A percentile compares a stretch with the other conserved stretches of the same genome.
phyloP scores from a whole-genome alignment of 78 protist species.

The Capsaspora owczarzaki region DNA sequence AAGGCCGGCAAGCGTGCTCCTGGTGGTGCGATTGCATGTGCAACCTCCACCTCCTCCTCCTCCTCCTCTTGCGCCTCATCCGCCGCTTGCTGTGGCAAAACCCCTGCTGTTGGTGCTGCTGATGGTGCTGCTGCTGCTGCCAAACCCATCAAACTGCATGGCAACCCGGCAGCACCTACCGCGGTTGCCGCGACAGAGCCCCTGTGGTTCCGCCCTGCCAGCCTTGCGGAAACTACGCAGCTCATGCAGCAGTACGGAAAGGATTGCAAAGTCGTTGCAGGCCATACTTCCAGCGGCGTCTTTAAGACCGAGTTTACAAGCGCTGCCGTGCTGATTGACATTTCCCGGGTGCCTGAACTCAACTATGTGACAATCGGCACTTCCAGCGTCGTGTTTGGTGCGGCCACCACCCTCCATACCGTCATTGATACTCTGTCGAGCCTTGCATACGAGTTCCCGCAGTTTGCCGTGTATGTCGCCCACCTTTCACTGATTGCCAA shows the following conservation, averaged over 20 bases:
- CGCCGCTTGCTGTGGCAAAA: too few relatives aligned
- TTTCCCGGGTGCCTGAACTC: conserved; percentile 12
- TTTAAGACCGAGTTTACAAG: background rate
- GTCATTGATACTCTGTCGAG: background rate
- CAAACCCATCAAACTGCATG: too few relatives aligned
- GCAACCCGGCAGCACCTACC: too few relatives aligned
- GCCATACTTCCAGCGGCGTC: conserved; percentile 29
- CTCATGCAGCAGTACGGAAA: background rate
- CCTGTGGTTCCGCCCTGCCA: background rate
- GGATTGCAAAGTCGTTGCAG: conserved; percentile 3
- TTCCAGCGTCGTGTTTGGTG: background rate
- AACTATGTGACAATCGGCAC: background rate
- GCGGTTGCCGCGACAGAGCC: background rate
- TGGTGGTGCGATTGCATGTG: too few relatives aligned
- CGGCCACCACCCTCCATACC: background rate
- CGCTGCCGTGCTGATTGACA: background rate
- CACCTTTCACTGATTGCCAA: conserved; percentile 10
- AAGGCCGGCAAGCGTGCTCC: too few relatives aligned
- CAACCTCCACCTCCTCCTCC: too few relatives aligned
- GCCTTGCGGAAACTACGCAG: background rate
- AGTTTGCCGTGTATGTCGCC: background rate
- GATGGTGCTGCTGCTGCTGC: too few relatives aligned
- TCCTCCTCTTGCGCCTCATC: too few relatives aligned
- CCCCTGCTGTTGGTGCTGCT: too few relatives aligned
- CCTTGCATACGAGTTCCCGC: background rate